Percentiles rank a stretch among this genome's conserved stretches.
Conservation (phyloP, 2,329 filamentous ascomycete genomes). For the Amauroascus verrucosus region DNA sequence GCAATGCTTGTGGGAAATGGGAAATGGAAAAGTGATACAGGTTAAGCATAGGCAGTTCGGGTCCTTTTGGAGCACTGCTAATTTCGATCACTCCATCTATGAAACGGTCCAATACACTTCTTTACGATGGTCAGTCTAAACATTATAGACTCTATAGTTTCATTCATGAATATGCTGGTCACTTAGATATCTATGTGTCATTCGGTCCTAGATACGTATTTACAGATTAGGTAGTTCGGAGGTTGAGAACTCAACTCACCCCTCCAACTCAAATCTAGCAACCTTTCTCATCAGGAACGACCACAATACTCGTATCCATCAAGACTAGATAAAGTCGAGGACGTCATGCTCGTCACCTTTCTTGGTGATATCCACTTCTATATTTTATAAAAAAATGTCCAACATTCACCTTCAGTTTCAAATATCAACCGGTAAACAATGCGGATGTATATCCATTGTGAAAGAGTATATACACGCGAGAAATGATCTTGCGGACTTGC, state of each 20-base stretch:
- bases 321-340: neutral
- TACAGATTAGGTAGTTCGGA: no score
- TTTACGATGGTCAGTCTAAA: no score
- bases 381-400: neutral
- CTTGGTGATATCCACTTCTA: neutral
- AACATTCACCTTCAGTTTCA: neutral
- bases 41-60: no score
- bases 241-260: neutral
- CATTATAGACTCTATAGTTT: neutral
- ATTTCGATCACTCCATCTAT: no score
- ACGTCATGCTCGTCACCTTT: neutral
- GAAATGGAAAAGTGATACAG: neutral
- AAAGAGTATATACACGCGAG: constrained; percentile 5
- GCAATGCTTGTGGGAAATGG: neutral
- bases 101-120: no score
- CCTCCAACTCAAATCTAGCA: neutral
- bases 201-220: neutral
- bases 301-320: neutral
- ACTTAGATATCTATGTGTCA: neutral
- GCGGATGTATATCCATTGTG: neutral
- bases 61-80: no score
- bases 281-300: neutral
- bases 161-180: neutral
- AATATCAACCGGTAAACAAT: neutral
- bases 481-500: neutral